These are phyloP conservation scores for Mrakiaceae sp. DNA, from an alignment of 1,284 basidiomycete genomes.

Conservation along the genomic window DNA sequence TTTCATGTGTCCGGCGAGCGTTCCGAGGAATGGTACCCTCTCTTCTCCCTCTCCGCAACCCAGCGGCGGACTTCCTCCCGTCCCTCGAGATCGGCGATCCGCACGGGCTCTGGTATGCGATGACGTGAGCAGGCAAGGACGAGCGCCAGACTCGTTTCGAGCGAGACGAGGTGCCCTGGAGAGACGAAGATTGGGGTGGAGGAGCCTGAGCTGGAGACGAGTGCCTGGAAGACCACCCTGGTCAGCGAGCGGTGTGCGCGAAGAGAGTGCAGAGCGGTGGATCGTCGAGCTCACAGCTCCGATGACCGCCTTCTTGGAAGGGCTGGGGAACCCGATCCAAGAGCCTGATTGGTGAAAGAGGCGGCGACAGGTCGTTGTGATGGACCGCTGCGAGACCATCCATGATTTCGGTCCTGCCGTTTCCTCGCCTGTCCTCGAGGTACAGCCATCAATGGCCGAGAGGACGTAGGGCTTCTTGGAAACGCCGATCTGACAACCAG, in stretches of 20 bases:
- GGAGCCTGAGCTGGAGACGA: constrained; percentile 21
- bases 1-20: no score
- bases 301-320: background rate
- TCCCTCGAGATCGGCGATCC: constrained; percentile 23
- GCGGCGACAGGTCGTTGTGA: background rate
- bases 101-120: constrained; percentile 26
- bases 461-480: constrained; percentile 5
- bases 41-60: background rate
- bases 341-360: no score
- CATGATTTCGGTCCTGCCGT: background rate
- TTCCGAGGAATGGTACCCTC: no score
- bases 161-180: constrained; percentile 24
- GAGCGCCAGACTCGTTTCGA: constrained; percentile 22
- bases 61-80: constrained; percentile 1
- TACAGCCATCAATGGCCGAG: background rate
- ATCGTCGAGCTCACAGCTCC: constrained; percentile 17
- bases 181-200: constrained; percentile 27
- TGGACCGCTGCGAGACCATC: background rate
- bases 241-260: background rate
- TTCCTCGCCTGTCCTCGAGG: no score
- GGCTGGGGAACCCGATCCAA: constrained; percentile 13
- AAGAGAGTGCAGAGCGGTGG: constrained; percentile 23
- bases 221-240: constrained; percentile 18
- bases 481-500: background rate
- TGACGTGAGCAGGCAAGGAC: constrained; percentile 20